phyloP scores from a whole-genome alignment of 2,329 filamentous ascomycete species.

The Rutstroemia sp. region DNA sequence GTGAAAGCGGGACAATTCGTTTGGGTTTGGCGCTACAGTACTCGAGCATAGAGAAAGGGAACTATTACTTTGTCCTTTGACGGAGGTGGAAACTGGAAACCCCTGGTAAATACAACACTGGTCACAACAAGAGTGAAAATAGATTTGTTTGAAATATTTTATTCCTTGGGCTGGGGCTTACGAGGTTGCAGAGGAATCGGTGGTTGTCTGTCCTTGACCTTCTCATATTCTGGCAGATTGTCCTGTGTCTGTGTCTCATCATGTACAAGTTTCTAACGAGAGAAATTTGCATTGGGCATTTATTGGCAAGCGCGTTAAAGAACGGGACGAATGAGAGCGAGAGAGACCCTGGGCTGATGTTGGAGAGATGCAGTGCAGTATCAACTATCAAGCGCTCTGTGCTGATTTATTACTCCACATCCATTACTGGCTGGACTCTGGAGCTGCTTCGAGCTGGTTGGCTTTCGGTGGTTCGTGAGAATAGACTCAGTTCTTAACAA shows the following conservation, averaged over 20 bases:
- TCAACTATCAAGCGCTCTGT: constrained; percentile 2
- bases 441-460: not conserved
- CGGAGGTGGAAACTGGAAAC: not conserved
- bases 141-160: no score
- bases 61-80: not conserved
- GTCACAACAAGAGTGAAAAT: no score
- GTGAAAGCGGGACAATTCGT: constrained; percentile 10
- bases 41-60: not conserved
- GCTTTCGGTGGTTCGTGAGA: not conserved
- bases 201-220: no score
- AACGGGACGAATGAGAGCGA: not conserved
- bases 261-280: constrained; percentile 3
- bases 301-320: not conserved
- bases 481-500: no score
- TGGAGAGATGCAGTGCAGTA: not conserved
- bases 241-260: constrained; percentile 6
- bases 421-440: not conserved
- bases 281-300: constrained; percentile 7
- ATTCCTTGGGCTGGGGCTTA: no score
- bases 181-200: no score
- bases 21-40: constrained; percentile 9
- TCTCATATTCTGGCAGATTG: not conserved
- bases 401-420: not conserved
- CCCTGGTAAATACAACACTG: no score
- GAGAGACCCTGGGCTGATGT: not conserved